Conservation (phyloP, 352 stramenopile species). For the Globisporangium paddicum region DNA sequence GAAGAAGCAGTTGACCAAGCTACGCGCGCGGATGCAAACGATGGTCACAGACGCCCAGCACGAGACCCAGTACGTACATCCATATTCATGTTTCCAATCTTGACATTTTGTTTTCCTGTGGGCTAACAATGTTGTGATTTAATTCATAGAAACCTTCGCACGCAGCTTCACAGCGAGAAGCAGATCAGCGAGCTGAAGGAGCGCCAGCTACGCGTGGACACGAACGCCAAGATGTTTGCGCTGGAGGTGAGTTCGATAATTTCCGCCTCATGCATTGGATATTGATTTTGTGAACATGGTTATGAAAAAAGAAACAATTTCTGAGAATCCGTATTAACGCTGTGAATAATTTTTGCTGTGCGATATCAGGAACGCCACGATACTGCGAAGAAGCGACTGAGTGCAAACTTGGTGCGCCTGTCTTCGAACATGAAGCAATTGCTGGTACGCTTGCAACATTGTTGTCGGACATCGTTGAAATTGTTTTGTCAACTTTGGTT, state of each 20-base stretch:
- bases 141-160: constrained; percentile 27
- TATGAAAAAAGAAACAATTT: not conserved
- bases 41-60: constrained; percentile 40
- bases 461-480: not conserved
- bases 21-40: constrained; percentile 52
- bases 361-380: constrained; percentile 31
- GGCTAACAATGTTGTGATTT: not conserved
- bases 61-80: constrained; percentile 31
- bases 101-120: not conserved
- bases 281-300: not conserved
- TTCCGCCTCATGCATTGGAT: not conserved
- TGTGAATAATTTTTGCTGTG: not conserved
- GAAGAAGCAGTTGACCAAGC: constrained; percentile 37
- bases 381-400: constrained; percentile 33
- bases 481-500: not conserved
- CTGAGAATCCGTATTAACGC: not conserved
- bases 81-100: constrained; percentile 9
- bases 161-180: constrained; percentile 37
- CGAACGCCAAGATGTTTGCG: constrained; percentile 32
- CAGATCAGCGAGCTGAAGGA: constrained; percentile 32
- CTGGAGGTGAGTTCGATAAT: constrained; percentile 21
- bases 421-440: constrained; percentile 33
- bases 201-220: constrained; percentile 44
- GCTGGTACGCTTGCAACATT: constrained; percentile 14
- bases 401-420: constrained; percentile 20